Base-by-base conservation (phyloP, 1,284 basidiomycete genomes). In the Phaffia rhodozyma region DNA sequence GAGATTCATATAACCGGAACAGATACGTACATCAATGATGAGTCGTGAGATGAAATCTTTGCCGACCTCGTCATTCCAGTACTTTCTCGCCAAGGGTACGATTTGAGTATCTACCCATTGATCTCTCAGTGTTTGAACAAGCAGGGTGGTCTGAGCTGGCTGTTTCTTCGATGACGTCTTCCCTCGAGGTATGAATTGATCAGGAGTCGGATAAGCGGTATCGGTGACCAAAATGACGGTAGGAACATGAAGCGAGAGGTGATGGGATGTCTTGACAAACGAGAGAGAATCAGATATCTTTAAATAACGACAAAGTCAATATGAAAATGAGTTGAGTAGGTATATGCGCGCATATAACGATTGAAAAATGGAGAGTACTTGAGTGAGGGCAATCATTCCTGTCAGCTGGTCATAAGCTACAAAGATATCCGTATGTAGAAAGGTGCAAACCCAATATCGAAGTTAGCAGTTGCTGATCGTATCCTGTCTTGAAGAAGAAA, bases 221-320 rank as follows among this genome's bases (percentile, higher is more conserved):
- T 90, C 87, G 0, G 87, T 87, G 7, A 92, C 82, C 5, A 96
- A 78, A 47, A 94, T 78, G 20, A 85, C 76, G 16, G 76, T 79
- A 0, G 91, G 91, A 6, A 78, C 79, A 70, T 91, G 84, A 11
- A 90, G 73, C 67, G 85, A 82, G 78, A 94, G 82, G 70, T 93
- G 89, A 68, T 93, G 89, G 9, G 93, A 76, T 0, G 88, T 91
- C 72, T 89, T 90, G 65, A 89, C 84, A 69, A 91, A 96, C 23
- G 88, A 77, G 67, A 70, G 56, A 7, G 70, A 69, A 61, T 73
- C 72, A n/a, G 68, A 61, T 30, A 70, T 61, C 52, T 59, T 25
- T 20, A 7, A 5, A n/a, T n/a, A 23, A 43, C 16, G 9, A 1
- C 1, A 21, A 18, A 18, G 32, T 34, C 20, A 13, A 55, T 55